phyloP scores from a whole-genome alignment of 345 rosid species.

The Eucalyptus leucophloia region DNA sequence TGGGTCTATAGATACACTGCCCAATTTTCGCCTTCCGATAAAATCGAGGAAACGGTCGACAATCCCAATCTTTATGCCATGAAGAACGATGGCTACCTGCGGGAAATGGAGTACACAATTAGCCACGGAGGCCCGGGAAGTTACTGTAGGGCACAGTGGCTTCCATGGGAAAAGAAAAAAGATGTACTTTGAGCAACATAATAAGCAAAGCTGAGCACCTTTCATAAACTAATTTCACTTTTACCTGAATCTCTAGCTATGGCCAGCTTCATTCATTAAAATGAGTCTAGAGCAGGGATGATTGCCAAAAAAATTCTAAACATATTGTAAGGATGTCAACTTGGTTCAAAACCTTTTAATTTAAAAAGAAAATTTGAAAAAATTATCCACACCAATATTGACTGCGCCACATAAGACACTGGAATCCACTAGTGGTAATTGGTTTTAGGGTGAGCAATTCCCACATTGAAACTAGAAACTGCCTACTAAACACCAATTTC shows the following conservation, averaged over 20 bases:
- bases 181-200: not conserved
- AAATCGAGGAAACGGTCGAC: not conserved
- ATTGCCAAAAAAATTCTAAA: not conserved
- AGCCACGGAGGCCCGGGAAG: not conserved
- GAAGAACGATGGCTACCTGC: not conserved
- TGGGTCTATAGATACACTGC: not conserved
- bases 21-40: not conserved
- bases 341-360: not conserved
- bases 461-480: fast-evolving
- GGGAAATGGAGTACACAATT: not conserved
- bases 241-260: not conserved
- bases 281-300: not conserved
- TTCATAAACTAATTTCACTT: not conserved
- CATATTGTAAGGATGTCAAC: not conserved
- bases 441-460: fast-evolving
- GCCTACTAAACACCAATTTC: no score
- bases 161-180: not conserved
- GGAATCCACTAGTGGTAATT: fast-evolving
- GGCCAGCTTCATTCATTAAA: not conserved
- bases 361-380: not conserved
- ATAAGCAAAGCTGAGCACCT: not conserved
- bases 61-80: not conserved
- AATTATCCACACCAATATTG: fast-evolving
- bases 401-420: fast-evolving
- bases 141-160: not conserved